Evolutionary conservation across 2,329 filamentous ascomycete species (phyloP).

Genomic region (Orbilia oligospora): DNA sequence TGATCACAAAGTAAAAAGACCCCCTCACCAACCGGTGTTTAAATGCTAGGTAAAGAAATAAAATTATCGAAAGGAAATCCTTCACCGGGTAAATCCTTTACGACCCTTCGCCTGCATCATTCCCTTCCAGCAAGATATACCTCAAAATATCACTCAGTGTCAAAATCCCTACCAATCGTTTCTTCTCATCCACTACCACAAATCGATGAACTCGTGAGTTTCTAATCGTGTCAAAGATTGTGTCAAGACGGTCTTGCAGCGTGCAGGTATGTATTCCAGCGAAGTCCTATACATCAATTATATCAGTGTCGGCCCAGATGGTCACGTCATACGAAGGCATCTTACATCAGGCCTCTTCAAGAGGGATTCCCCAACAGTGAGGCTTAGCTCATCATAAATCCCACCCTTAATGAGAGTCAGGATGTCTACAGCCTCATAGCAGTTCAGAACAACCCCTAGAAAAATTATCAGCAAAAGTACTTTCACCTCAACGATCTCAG

Average conservation of each 20-base stretch:
- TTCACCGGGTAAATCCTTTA: not conserved
- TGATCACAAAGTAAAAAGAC: constrained; percentile 33
- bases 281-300: constrained; percentile 75
- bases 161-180: constrained; percentile 86
- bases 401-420: constrained; percentile 96
- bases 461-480: not conserved
- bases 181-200: constrained; percentile 91
- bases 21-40: constrained; percentile 16
- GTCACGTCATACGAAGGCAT: constrained; percentile 33
- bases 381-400: constrained; percentile 88
- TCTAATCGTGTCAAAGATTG: constrained; percentile 96
- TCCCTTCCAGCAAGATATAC: constrained; percentile 86
- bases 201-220: constrained; percentile 94
- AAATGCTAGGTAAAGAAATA: constrained; percentile 20
- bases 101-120: constrained; percentile 27
- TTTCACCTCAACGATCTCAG: not conserved
- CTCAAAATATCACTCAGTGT: constrained; percentile 97
- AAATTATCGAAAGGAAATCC: not conserved
- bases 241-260: constrained; percentile 89
- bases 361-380: constrained; percentile 88
- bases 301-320: not conserved
- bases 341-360: constrained; percentile 83
- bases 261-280: constrained; percentile 97
- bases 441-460: constrained; percentile 82
- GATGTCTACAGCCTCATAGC: constrained; percentile 97